Base-by-base conservation (phyloP, 176 grass and related monocot genomes). In the Poa annua region DNA sequence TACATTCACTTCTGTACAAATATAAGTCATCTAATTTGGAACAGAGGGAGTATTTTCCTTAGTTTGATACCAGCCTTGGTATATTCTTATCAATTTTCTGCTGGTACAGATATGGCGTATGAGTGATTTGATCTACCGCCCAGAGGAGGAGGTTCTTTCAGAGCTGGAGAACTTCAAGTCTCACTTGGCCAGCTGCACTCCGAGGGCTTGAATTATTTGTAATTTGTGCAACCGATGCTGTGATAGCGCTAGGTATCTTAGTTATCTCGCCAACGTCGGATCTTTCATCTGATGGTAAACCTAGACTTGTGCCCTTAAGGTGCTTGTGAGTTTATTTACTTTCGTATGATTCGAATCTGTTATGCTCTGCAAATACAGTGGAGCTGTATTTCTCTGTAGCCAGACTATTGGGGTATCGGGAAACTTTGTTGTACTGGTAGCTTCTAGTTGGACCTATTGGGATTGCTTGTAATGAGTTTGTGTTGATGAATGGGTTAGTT, bases 71-170 rank as follows among this genome's bases (percentile, higher is more conserved):
- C 15, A 45, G 72, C 4, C 39, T 0, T 83, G 25, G 51, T 79
- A 3, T 48, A 12, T 84, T 87, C 35, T 82, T 75, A 84, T 34
- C 22, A 1, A 16, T 84, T 6, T 69, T 77, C 55, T 17, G 6
- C 83, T 68, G 56, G 36, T 93, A 38, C 77, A 99, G 96, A 93
- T 99, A 85, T 99, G 96, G 96, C 91, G 93, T 42, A 92, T 96
- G 82, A 99, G 85, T 65, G 93, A 99, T 70, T 63, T 93, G 63
- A 92, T 98, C 77, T 96, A 96, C 72, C 94, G 93, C 63, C 85
- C 88, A 2, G 93, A 96, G 78, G 91, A 93, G 3, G 91, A 93
- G 72, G 93, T 93, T 81, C 76, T 95, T 64, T 38, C 85, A n/a
- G 96, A 98, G 59, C 74, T 95, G 82, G 88, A 99, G 88, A 94